These are phyloP conservation scores for Populus hybrid DNA, from an alignment of 441 rosid species.

Conservation along the genomic window DNA sequence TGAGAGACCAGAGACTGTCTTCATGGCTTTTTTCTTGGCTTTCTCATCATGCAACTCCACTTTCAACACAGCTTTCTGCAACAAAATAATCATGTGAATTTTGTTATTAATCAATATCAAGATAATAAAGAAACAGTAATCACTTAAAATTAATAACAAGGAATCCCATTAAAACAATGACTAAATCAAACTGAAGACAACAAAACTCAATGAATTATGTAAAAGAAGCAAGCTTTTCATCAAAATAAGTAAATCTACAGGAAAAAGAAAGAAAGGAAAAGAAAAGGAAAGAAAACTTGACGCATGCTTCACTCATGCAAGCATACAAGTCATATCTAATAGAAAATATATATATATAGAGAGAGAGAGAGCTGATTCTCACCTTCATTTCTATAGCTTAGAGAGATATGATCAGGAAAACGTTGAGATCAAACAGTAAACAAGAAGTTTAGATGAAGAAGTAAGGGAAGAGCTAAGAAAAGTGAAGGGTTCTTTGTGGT, in stretches of 20 bases:
- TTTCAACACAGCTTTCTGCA: too few relatives aligned
- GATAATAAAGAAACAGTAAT: not conserved
- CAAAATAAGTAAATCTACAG: not conserved
- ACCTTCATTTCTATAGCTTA: not conserved
- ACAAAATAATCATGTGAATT: not conserved
- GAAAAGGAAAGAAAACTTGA: not conserved
- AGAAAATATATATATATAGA: not conserved
- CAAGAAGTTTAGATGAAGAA: not conserved
- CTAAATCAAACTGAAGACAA: not conserved
- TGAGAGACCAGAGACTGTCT: conserved; percentile 33
- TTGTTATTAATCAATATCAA: not conserved
- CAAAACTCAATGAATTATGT: too few relatives aligned
- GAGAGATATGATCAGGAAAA: not conserved
- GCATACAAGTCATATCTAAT: not conserved
- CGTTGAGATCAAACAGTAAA: not conserved
- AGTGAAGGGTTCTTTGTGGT: not conserved
- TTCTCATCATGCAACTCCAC: conserved; percentile 20
- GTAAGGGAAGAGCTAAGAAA: not conserved
- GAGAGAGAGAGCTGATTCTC: not conserved
- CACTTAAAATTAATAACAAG: too few relatives aligned
- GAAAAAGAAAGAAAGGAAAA: not conserved
- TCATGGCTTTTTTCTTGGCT: not conserved
- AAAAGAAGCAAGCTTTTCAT: too few relatives aligned
- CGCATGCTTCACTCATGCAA: not conserved
- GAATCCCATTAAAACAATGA: not conserved